A percentile compares a stretch with the other conserved stretches of the same genome.
Evolutionary conservation across 2,329 filamentous ascomycete genomes (phyloP).

Genomic region (Macrophomina phaseolina): DNA sequence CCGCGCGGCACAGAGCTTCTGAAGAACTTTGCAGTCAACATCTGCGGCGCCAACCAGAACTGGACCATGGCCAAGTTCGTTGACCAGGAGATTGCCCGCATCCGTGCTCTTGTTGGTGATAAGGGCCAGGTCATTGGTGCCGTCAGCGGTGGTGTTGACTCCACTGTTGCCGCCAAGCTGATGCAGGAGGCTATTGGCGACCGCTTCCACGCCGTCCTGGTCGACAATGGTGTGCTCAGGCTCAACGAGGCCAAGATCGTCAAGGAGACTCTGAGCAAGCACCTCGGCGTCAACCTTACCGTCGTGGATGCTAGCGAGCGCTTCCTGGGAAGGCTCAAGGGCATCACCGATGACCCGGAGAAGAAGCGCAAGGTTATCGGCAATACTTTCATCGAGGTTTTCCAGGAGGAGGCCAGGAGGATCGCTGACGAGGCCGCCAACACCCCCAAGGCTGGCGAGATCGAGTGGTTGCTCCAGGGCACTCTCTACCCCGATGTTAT

Average conservation of each 20-base stretch:
- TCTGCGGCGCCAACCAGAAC: constrained; percentile 76
- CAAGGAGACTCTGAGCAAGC: constrained; percentile 75
- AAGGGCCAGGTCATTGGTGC: constrained; percentile 82
- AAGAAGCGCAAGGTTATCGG: constrained; percentile 92
- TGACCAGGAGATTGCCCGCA: constrained; percentile 78
- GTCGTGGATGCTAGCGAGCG: constrained; percentile 79
- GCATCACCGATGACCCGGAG: constrained; percentile 77
- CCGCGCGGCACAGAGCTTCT: constrained; percentile 72
- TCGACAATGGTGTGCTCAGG: constrained; percentile 86
- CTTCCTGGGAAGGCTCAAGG: constrained; percentile 78
- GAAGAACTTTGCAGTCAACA: constrained; percentile 81
- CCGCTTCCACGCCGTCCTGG: constrained; percentile 81
- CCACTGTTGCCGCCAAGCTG: constrained; percentile 82
- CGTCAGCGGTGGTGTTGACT: constrained; percentile 85
- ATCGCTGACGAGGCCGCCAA: constrained; percentile 75
- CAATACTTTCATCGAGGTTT: constrained; percentile 79
- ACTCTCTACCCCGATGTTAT: constrained; percentile 80
- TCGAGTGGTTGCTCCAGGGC: constrained; percentile 87
- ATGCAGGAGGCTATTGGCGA: constrained; percentile 88
- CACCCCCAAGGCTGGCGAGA: constrained; percentile 71
- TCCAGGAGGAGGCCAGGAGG: constrained; percentile 76
- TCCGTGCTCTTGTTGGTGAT: constrained; percentile 80
- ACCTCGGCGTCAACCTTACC: constrained; percentile 88
- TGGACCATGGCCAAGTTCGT: constrained; percentile 90
- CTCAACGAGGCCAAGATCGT: constrained; percentile 84